Evolutionary conservation across 2,329 filamentous ascomycete species (phyloP).

Genomic region (Sporothrix brunneoviolacea): DNA sequence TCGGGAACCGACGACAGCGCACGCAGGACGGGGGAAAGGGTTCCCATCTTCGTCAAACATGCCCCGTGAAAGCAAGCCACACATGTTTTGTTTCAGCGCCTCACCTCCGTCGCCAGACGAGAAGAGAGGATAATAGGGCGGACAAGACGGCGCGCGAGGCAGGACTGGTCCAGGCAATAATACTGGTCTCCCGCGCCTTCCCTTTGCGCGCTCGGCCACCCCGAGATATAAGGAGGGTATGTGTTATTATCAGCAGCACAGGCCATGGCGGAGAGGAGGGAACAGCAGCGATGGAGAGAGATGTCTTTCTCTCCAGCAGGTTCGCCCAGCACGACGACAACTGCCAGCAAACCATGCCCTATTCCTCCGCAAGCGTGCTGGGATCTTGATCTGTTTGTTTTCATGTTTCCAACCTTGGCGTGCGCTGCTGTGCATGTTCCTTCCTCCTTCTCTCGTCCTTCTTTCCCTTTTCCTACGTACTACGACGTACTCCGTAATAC

Average conservation of each 20-base stretch:
- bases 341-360: too few relatives aligned
- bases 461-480: neutral
- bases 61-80: slow-evolving; percentile 3
- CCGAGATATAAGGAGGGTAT: slow-evolving; percentile 6
- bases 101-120: neutral
- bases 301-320: too few relatives aligned
- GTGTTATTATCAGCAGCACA: slow-evolving; percentile 3
- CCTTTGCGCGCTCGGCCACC: neutral
- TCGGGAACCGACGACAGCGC: neutral
- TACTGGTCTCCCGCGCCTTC: neutral
- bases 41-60: too few relatives aligned
- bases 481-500: too few relatives aligned
- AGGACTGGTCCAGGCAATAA: too few relatives aligned
- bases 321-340: too few relatives aligned
- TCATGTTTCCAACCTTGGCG: slow-evolving; percentile 1
- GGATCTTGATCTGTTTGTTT: slow-evolving; percentile 3
- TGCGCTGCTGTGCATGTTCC: slow-evolving; percentile 1
- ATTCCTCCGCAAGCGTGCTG: too few relatives aligned
- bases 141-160: too few relatives aligned
- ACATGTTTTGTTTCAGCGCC: slow-evolving; percentile 6
- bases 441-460: neutral
- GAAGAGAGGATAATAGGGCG: too few relatives aligned
- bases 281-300: neutral
- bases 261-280: too few relatives aligned
- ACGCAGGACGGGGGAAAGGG: neutral